These are phyloP conservation scores for Hypocrella siamensis DNA, from an alignment of 2,329 filamentous ascomycete genomes.

Conservation along the genomic window DNA sequence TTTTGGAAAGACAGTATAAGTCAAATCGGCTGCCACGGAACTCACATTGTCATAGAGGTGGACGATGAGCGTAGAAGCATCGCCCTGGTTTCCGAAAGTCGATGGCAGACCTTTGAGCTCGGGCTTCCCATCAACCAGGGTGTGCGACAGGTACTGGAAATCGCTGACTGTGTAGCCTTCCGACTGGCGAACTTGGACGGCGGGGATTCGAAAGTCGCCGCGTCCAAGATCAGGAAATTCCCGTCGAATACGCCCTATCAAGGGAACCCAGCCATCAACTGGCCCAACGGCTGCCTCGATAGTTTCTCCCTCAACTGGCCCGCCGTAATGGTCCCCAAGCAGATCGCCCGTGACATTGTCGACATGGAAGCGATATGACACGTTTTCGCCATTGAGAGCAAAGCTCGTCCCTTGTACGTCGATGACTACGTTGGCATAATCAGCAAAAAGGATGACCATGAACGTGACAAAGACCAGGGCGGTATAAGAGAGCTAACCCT, in stretches of 20 bases:
- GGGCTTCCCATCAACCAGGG: slow-evolving; percentile 40
- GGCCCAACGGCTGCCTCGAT: slow-evolving; percentile 20
- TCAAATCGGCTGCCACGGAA: slow-evolving; percentile 39
- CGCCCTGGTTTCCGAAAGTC: slow-evolving; percentile 37
- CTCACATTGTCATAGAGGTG: slow-evolving; percentile 43
- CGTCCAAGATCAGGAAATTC: slow-evolving; percentile 50
- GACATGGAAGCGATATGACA: slow-evolving; percentile 50
- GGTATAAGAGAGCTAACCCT: no score
- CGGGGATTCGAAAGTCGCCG: slow-evolving; percentile 46
- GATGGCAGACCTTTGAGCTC: slow-evolving; percentile 38
- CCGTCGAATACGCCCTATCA: slow-evolving; percentile 33
- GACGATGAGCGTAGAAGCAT: slow-evolving; percentile 43
- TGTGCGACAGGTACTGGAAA: slow-evolving; percentile 41
- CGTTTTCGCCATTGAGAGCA: slow-evolving; percentile 35
- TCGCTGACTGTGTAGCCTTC: slow-evolving; percentile 42
- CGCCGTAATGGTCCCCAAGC: slow-evolving; percentile 46
- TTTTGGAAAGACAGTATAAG: slow-evolving; percentile 47
- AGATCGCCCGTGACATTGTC: slow-evolving; percentile 39
- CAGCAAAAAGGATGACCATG: neutral
- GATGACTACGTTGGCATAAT: slow-evolving; percentile 23
- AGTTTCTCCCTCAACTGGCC: slow-evolving; percentile 32
- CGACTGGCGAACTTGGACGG: slow-evolving; percentile 42
- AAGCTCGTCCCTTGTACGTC: slow-evolving; percentile 39
- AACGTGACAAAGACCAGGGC: no score
- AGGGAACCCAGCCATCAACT: slow-evolving; percentile 35